These are phyloP conservation scores for Simplicillium sp. DNA, from an alignment of 2,329 filamentous ascomycete genomes.

Conservation along the genomic window DNA sequence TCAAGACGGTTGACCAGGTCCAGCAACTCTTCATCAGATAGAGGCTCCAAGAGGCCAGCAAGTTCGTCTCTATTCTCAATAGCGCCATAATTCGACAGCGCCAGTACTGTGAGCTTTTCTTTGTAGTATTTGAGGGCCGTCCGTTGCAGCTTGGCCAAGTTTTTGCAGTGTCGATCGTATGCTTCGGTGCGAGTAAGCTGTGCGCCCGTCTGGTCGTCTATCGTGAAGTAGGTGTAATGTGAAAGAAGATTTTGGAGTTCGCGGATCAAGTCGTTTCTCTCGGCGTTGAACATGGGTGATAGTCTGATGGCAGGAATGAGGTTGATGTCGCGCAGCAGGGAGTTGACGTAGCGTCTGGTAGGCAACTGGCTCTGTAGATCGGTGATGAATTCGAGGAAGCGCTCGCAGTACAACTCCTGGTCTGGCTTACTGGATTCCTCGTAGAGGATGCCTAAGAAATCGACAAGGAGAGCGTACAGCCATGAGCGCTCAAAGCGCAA, in stretches of 20 bases:
- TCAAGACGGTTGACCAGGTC: constrained; percentile 61
- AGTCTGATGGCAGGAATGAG: constrained; percentile 66
- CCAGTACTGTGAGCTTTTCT: constrained; percentile 81
- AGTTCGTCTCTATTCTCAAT: constrained; percentile 76
- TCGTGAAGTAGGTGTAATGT: constrained; percentile 81
- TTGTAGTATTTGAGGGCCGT: constrained; percentile 74
- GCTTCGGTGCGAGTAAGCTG: constrained; percentile 64
- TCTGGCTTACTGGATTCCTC: constrained; percentile 43
- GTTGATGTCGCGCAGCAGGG: constrained; percentile 77
- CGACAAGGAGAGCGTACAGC: constrained; percentile 77
- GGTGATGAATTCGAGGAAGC: constrained; percentile 83
- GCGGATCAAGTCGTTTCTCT: constrained; percentile 66
- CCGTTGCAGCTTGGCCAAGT: constrained; percentile 70
- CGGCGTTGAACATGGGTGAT: constrained; percentile 68
- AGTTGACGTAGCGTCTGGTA: constrained; percentile 87
- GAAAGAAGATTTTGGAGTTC: constrained; percentile 73
- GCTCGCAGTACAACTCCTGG: constrained; percentile 74
- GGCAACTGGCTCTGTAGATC: constrained; percentile 91
- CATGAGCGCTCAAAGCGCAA: constrained; percentile 88
- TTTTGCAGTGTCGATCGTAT: constrained; percentile 70
- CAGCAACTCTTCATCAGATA: constrained; percentile 67
- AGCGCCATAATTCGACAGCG: constrained; percentile 84
- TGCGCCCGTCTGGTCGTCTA: constrained; percentile 81
- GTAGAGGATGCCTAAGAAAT: constrained; percentile 72
- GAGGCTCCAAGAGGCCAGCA: constrained; percentile 58